Evolutionary conservation across 352 stramenopile genomes (phyloP).

Genomic region (Peronospora farinosa): DNA sequence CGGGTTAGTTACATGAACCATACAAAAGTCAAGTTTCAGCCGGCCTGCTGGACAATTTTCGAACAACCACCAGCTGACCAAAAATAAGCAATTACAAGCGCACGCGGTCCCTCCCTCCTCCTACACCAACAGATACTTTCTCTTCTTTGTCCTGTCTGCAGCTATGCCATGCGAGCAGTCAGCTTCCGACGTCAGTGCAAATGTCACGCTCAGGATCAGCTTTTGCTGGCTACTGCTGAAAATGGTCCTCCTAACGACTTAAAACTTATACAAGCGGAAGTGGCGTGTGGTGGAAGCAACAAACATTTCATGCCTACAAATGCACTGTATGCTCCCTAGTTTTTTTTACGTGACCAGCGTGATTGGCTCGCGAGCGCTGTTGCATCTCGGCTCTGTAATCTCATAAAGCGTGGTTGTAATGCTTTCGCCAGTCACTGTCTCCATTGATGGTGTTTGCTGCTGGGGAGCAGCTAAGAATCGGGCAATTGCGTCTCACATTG

Average conservation of each 20-base stretch:
- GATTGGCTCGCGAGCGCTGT: slow-evolving; percentile 4
- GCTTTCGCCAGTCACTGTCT: background rate
- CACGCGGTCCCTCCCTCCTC: background rate
- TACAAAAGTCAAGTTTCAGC: slow-evolving; percentile 7
- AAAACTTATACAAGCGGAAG: too few species aligned
- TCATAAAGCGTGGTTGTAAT: background rate
- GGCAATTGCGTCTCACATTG: slow-evolving; percentile 23
- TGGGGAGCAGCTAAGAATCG: slow-evolving; percentile 13
- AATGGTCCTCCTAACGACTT: too few species aligned
- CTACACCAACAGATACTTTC: too few species aligned
- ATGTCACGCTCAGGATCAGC: too few species aligned
- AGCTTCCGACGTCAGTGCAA: too few species aligned
- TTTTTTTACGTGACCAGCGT: background rate
- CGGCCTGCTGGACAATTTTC: slow-evolving; percentile 18
- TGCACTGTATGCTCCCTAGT: slow-evolving; percentile 1
- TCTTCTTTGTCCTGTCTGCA: too few species aligned
- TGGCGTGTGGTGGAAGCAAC: background rate
- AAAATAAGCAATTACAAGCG: too few species aligned
- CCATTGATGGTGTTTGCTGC: slow-evolving; percentile 4
- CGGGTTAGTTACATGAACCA: background rate
- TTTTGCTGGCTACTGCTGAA: slow-evolving; percentile 14
- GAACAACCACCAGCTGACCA: background rate
- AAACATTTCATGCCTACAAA: background rate
- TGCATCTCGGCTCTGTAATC: slow-evolving; percentile 1
- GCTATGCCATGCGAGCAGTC: background rate